Evolutionary conservation across 352 stramenopile genomes (phyloP).

Genomic region (Thraustochytrium striatum): DNA sequence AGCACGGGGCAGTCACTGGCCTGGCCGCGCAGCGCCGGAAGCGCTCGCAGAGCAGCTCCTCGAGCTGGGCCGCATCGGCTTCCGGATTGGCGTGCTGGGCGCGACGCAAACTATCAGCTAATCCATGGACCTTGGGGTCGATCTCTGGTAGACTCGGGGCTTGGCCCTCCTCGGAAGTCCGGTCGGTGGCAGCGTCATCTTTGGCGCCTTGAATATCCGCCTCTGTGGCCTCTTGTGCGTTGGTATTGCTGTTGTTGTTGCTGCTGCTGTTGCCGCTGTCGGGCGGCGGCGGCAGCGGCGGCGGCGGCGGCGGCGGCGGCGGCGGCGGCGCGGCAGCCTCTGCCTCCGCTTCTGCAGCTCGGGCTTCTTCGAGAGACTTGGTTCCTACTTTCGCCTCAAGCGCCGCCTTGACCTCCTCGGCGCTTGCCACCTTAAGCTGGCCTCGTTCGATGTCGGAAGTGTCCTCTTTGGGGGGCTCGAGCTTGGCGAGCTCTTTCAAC

Average conservation of each 20-base stretch:
- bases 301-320: no score
- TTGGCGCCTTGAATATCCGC: no score
- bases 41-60: not conserved
- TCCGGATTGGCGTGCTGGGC: not conserved
- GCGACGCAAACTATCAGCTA: constrained; percentile 2
- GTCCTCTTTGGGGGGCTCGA: not conserved
- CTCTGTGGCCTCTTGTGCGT: no score
- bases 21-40: not conserved
- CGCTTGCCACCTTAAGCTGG: not conserved
- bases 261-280: no score
- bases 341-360: not conserved
- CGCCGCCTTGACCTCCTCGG: not conserved
- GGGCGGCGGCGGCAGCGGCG: no score
- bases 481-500: not conserved
- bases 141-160: not conserved
- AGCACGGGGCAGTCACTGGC: not conserved
- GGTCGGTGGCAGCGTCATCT: no score
- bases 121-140: not conserved
- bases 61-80: not conserved
- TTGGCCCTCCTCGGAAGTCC: not conserved
- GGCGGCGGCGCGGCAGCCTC: no score
- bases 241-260: no score
- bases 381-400: not conserved
- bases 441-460: no score
- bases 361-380: not conserved